Conservation (phyloP, 345 rosid genomes). For the Pistacia vera region DNA sequence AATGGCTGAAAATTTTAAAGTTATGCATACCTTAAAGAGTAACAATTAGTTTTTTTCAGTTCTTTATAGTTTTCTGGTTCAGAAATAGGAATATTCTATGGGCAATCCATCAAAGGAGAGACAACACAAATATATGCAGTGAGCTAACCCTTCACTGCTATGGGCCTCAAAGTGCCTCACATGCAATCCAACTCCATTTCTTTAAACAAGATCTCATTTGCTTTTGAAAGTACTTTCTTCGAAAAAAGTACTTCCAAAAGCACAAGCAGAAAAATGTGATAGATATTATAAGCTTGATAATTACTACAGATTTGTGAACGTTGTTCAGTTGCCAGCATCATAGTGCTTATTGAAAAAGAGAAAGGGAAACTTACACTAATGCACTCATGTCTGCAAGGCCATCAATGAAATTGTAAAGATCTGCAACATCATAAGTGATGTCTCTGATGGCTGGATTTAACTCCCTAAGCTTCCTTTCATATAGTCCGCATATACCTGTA, state of each 20-base stretch:
- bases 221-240: too few relatives aligned
- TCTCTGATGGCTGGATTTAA: conserved; percentile 72
- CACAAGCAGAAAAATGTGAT: neutral
- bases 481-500: conserved; percentile 77
- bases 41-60: neutral
- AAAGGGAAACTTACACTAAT: conserved; percentile 62
- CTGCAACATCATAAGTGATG: conserved; percentile 73
- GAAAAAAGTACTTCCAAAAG: neutral
- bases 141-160: neutral
- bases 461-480: conserved; percentile 86
- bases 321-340: neutral
- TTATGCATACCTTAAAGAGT: neutral
- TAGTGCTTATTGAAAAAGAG: conserved; percentile 15
- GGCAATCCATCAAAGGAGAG: neutral
- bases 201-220: neutral
- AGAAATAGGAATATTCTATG: too few relatives aligned
- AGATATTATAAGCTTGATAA: neutral
- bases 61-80: too few relatives aligned
- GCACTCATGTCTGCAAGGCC: conserved; percentile 94
- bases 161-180: too few relatives aligned
- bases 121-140: neutral
- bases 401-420: conserved; percentile 85
- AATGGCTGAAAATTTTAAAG: neutral
- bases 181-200: too few relatives aligned
- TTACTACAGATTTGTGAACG: neutral